Percentiles rank a stretch among this genome's conserved stretches.
phyloP scores from a whole-genome alignment of 345 rosid genomes.

The Gossypium raimondii region DNA sequence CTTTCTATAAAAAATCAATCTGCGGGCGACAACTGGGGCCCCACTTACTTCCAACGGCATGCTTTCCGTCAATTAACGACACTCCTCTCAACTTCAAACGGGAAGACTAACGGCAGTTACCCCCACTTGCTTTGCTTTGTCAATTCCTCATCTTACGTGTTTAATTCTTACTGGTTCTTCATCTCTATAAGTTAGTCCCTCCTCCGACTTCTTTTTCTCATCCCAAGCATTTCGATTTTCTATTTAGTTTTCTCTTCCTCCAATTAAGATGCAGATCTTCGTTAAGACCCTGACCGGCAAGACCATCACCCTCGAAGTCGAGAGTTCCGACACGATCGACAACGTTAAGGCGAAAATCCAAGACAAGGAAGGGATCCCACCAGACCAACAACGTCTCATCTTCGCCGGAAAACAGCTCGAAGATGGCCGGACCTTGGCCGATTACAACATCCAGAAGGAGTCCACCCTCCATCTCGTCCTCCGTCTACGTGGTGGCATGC shows the following conservation, averaged over 20 bases:
- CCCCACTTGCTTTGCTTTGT: neutral
- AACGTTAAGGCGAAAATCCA: slow-evolving; percentile 43
- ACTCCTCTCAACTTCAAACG: neutral
- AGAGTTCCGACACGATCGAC: slow-evolving; percentile 41
- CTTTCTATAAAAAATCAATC: neutral
- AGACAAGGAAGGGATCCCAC: slow-evolving; percentile 44
- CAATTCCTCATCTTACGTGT: neutral
- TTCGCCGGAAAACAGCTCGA: slow-evolving; percentile 43
- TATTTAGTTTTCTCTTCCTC: neutral
- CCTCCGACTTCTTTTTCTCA: neutral
- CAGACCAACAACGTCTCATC: slow-evolving; percentile 43
- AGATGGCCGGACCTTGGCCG: slow-evolving; percentile 40
- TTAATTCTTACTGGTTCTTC: neutral
- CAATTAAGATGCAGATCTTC: slow-evolving; percentile 32
- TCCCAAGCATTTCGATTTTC: neutral
- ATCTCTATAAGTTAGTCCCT: neutral
- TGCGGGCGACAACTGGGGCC: neutral
- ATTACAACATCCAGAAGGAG: slow-evolving; percentile 46
- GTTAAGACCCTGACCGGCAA: slow-evolving; percentile 30
- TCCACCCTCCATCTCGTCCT: slow-evolving; percentile 29
- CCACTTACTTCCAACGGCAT: neutral
- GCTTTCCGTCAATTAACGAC: neutral
- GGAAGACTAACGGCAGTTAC: neutral
- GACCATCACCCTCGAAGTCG: slow-evolving; percentile 38
- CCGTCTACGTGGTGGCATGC: slow-evolving; percentile 44